Conservation (phyloP, 495 filamentous ascomycete genomes). For the Aspergillus sclerotioniger region DNA sequence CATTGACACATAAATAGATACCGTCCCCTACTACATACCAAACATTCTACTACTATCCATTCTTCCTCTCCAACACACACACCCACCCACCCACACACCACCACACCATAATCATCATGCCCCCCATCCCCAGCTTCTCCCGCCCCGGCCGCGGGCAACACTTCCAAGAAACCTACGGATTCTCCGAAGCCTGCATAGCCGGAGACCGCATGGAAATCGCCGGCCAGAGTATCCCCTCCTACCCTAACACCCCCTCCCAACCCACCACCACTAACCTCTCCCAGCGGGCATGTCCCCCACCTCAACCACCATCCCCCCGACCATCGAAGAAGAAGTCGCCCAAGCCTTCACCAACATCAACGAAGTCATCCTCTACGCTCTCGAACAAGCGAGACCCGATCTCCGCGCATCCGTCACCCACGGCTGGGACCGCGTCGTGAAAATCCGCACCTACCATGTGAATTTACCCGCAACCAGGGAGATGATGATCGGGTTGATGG, state of each 20-base stretch:
- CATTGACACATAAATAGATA: no score
- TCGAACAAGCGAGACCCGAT: neutral
- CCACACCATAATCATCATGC: neutral
- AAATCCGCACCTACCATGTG: slow-evolving; percentile 15
- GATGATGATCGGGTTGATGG: slow-evolving; percentile 13
- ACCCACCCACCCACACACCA: neutral
- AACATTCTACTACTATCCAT: no score
- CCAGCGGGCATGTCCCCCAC: slow-evolving; percentile 16
- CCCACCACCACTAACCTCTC: neutral
- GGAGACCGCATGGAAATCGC: slow-evolving; percentile 13
- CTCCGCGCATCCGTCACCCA: neutral
- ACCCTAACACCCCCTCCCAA: neutral
- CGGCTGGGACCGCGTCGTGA: slow-evolving; percentile 17
- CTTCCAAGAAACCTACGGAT: slow-evolving; percentile 17
- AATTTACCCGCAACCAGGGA: slow-evolving; percentile 9
- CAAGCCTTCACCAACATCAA: slow-evolving; percentile 20
- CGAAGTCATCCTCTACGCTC: slow-evolving; percentile 16
- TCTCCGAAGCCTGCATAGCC: slow-evolving; percentile 15
- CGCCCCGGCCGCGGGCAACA: slow-evolving; percentile 16
- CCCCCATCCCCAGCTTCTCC: slow-evolving; percentile 8
- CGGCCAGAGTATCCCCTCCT: slow-evolving; percentile 14
- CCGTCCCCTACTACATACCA: no score
- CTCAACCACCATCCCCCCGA: slow-evolving; percentile 9
- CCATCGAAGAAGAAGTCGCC: slow-evolving; percentile 17
- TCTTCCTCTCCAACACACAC: neutral